Evolutionary conservation across 768 basidiomycete species (phyloP).

Genomic region (Termitomyces sp.): DNA sequence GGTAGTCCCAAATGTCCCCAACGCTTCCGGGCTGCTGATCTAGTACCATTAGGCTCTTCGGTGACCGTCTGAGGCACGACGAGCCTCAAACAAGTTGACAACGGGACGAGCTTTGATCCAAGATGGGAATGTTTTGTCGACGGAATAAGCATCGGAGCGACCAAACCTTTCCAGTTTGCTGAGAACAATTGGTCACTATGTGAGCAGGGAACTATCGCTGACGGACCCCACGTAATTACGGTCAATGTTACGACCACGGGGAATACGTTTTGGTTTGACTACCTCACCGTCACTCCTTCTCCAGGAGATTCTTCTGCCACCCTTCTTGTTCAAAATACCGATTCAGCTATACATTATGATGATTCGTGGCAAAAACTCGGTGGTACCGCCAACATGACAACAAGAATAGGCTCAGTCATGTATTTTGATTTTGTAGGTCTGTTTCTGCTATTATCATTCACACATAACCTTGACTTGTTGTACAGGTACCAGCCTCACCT

Average conservation of each 20-base stretch:
- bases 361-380: neutral
- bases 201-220: constrained; percentile 4
- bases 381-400: constrained; percentile 1
- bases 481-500: constrained; percentile 5
- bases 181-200: constrained; percentile 20
- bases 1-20: neutral
- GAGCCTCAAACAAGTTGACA: constrained; percentile 3
- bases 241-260: constrained; percentile 15
- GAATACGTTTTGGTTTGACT: constrained; percentile 26
- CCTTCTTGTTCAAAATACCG: constrained; percentile 5
- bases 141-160: constrained; percentile 11
- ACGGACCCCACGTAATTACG: constrained; percentile 18
- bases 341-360: neutral
- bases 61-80: constrained; percentile 18
- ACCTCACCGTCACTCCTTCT: constrained; percentile 19
- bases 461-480: neutral
- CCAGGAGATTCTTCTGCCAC: neutral
- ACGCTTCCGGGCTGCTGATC: neutral
- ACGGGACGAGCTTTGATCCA: constrained; percentile 13
- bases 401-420: neutral
- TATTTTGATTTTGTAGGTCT: constrained; percentile 5
- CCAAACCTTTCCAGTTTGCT: constrained; percentile 2
- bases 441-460: neutral
- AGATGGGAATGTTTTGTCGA: constrained; percentile 23
- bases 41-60: constrained; percentile 2